These are phyloP conservation scores for Thermothelomyces thermophilus DNA, from an alignment of 2,329 filamentous ascomycete genomes.

Conservation along the genomic window DNA sequence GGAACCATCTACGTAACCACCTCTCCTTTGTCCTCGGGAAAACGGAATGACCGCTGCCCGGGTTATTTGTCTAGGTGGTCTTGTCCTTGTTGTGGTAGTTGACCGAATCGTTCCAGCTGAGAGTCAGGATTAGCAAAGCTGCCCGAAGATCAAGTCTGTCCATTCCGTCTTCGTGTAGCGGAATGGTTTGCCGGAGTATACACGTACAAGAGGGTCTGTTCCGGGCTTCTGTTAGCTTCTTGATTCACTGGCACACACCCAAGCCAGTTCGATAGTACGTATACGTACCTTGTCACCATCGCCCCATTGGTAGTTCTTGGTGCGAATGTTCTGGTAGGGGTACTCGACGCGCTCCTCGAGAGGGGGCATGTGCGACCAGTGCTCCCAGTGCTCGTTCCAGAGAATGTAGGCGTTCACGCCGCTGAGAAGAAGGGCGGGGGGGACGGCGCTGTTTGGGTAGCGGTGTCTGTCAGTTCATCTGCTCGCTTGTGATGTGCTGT, in stretches of 20 bases:
- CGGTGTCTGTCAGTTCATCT: constrained; percentile 6
- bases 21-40: background rate
- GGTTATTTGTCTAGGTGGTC: constrained; percentile 36
- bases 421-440: constrained; percentile 66
- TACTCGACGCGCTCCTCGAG: constrained; percentile 90
- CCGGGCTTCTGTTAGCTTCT: background rate
- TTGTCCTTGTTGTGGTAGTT: constrained; percentile 98
- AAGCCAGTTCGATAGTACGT: background rate
- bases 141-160: background rate
- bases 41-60: too few relatives aligned
- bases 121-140: constrained; percentile 19
- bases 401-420: constrained; percentile 79
- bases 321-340: constrained; percentile 94
- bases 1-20: constrained; percentile 1
- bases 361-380: constrained; percentile 78
- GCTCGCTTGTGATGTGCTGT: background rate
- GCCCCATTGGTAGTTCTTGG: constrained; percentile 93
- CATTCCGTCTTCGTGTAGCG: background rate
- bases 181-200: background rate
- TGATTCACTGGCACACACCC: too few relatives aligned
- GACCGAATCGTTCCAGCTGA: constrained; percentile 86
- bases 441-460: constrained; percentile 53
- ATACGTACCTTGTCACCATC: constrained; percentile 79
- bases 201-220: constrained; percentile 19
- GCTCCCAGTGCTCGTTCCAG: constrained; percentile 96